A percentile compares a stretch with the other conserved stretches of the same genome.
Evolutionary conservation across 106 monocot genomes (phyloP).

Genomic region (Platanthera guangdongensis): DNA sequence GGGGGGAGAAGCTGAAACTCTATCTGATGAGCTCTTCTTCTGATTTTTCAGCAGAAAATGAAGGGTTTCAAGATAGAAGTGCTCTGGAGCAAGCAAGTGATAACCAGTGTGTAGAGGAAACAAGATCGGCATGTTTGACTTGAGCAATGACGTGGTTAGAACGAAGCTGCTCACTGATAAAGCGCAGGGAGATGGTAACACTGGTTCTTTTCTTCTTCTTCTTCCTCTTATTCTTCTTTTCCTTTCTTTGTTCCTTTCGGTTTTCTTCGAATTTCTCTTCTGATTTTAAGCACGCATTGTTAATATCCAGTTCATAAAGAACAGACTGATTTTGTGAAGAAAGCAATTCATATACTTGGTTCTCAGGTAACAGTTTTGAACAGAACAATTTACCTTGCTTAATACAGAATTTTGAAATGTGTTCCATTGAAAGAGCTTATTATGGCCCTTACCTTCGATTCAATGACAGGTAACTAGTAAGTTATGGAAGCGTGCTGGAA

Average conservation of each 20-base stretch:
- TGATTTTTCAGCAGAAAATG: not conserved
- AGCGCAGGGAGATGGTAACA: constrained; percentile 8
- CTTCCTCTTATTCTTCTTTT: not conserved
- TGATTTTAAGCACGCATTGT: too few relatives aligned
- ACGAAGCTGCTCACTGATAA: constrained; percentile 5
- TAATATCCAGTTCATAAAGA: constrained; percentile 1
- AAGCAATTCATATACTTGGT: constrained; percentile 12
- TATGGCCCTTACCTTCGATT: not conserved
- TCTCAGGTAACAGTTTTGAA: constrained; percentile 11
- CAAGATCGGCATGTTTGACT: constrained; percentile 1
- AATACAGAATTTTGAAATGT: not conserved
- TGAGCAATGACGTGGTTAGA: constrained; percentile 6
- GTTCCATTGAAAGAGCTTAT: not conserved
- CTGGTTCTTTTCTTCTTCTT: not conserved
- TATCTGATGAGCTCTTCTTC: not conserved
- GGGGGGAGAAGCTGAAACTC: not conserved
- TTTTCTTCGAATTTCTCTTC: too few relatives aligned
- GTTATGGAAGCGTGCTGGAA: constrained; percentile 25
- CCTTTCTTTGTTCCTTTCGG: too few relatives aligned
- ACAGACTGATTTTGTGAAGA: constrained; percentile 23
- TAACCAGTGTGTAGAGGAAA: not conserved
- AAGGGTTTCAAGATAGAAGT: not conserved
- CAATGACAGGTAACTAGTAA: constrained; percentile 34
- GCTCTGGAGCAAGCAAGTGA: not conserved
- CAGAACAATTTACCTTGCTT: not conserved